phyloP scores from a whole-genome alignment of 164 flowering plant species.

The Nymphaea colorata region DNA sequence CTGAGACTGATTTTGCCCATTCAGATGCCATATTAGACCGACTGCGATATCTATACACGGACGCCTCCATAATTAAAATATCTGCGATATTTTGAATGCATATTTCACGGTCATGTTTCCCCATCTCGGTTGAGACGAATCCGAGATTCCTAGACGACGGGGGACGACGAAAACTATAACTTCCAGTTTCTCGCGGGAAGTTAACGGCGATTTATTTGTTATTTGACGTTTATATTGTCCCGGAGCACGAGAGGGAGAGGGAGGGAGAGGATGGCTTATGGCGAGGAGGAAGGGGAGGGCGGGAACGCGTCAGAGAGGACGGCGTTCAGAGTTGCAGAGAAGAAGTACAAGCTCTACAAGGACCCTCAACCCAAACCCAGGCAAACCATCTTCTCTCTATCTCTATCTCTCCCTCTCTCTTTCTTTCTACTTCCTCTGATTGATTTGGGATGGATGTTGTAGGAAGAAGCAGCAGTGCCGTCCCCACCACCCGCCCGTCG shows the following conservation, averaged over 20 bases:
- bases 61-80: no score
- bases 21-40: no score
- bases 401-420: neutral
- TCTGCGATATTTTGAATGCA: no score
- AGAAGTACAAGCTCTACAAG: constrained; percentile 89
- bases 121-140: no score
- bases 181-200: no score
- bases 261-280: constrained; percentile 12
- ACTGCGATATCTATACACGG: no score
- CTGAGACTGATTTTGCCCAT: no score
- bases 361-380: constrained; percentile 23
- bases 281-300: constrained; percentile 9
- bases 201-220: no score
- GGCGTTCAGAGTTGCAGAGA: constrained; percentile 81
- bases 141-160: no score
- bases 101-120: no score
- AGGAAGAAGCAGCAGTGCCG: constrained; percentile 2
- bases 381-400: constrained; percentile 13
- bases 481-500: constrained; percentile 42
- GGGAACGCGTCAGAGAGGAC: constrained; percentile 51
- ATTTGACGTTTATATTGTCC: no score
- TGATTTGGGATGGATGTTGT: neutral
- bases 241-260: neutral
- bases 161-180: no score
- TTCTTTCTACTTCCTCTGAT: neutral